Percentiles rank a stretch among this genome's conserved stretches.
Conservation (phyloP, 2,329 filamentous ascomycete species). For the Xylaria sp. region DNA sequence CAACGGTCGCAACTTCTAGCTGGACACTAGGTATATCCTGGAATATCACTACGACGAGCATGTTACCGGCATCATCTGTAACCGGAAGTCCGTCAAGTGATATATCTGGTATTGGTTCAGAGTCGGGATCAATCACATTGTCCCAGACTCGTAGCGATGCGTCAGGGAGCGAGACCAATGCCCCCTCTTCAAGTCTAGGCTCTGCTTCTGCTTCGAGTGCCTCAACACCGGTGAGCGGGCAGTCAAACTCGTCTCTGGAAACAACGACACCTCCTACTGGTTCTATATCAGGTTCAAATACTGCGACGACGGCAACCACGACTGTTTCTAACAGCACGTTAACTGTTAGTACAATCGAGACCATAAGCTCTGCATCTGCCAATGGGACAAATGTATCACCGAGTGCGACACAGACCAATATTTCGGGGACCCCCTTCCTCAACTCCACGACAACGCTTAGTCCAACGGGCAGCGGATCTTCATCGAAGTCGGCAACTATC, state of each 20-base stretch:
- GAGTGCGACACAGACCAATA: not conserved
- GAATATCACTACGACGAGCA: not conserved
- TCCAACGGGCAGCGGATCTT: not conserved
- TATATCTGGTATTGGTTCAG: constrained; percentile 2
- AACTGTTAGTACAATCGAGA: not conserved
- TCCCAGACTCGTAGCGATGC: not conserved
- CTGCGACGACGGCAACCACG: not conserved
- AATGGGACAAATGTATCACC: not conserved
- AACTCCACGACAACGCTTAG: constrained; percentile 3
- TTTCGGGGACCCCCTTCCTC: not conserved
- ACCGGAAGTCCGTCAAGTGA: not conserved
- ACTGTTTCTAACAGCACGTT: not conserved
- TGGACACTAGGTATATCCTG: not conserved
- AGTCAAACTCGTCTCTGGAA: not conserved
- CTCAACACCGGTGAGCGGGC: not conserved
- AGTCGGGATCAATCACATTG: not conserved
- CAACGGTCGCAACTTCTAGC: not conserved
- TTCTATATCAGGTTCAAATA: not conserved
- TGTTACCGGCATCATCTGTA: not conserved
- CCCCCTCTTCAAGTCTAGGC: not conserved
- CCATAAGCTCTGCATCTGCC: not conserved
- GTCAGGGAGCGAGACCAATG: not conserved
- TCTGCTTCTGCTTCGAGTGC: not conserved
- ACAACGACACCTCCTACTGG: not conserved
- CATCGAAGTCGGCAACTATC: not conserved